These are phyloP conservation scores for Aristolochia fimbriata DNA, from an alignment of 164 flowering plant genomes.

Conservation along the genomic window DNA sequence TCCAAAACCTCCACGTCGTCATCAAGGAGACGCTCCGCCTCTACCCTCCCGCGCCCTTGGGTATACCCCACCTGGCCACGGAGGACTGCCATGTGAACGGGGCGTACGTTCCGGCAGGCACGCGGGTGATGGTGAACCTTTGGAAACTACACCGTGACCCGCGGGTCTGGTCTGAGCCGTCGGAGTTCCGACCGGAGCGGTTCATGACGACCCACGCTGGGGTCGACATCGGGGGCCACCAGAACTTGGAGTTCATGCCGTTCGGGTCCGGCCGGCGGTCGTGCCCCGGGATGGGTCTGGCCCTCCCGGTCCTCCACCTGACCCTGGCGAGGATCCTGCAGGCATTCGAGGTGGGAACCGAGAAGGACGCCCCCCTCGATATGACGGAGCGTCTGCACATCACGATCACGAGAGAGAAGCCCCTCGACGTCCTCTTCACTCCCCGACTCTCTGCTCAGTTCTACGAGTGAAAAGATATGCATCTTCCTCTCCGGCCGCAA, in stretches of 20 bases:
- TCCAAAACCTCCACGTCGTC: conserved; percentile 3
- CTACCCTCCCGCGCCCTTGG: conserved; percentile 3
- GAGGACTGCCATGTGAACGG: conserved; percentile 5
- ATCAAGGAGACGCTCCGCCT: conserved; percentile 7
- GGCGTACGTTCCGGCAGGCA: not conserved
- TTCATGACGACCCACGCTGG: conserved; percentile 6
- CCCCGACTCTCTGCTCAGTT: not conserved
- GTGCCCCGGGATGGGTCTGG: conserved; percentile 5
- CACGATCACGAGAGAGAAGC: not conserved
- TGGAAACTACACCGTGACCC: conserved; percentile 11
- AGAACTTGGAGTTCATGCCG: conserved; percentile 7
- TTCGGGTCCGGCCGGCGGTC: conserved; percentile 8
- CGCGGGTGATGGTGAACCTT: conserved; percentile 1
- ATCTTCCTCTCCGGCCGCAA: too few species aligned
- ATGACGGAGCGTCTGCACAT: conserved; percentile 3
- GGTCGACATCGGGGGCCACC: not conserved
- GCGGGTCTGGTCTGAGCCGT: conserved; percentile 4
- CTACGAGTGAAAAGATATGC: not conserved
- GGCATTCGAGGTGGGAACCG: conserved; percentile 1
- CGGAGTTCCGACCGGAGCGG: conserved; percentile 3
- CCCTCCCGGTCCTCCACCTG: not conserved
- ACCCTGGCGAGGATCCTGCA: conserved; percentile 7
- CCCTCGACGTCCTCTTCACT: not conserved
- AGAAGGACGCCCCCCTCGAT: conserved; percentile 2
- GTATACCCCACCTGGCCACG: conserved; percentile 1